Conservation (phyloP, 345 rosid genomes). For the Camelina sativa region DNA sequence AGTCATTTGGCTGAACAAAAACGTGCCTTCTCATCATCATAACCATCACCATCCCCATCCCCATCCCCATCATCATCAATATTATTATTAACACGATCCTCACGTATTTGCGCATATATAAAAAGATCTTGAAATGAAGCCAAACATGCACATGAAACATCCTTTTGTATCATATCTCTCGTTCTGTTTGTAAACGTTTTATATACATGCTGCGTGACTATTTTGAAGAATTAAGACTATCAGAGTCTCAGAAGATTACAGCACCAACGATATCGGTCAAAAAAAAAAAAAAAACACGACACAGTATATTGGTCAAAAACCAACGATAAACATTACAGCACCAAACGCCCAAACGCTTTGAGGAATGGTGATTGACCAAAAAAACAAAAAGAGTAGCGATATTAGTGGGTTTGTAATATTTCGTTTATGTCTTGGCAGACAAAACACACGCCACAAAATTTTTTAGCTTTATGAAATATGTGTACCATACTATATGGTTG, state of each 20-base stretch:
- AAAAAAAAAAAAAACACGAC: neutral
- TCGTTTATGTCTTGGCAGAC: conserved; percentile 3
- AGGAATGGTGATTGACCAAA: neutral
- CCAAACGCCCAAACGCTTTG: neutral
- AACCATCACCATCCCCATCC: conserved; percentile 18
- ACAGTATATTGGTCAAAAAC: neutral
- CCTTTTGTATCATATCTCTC: conserved; percentile 13
- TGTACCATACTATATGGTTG: neutral
- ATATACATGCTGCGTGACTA: neutral
- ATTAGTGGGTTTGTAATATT: neutral
- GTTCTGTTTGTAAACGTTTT: neutral
- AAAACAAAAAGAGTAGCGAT: neutral
- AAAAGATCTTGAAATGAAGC: conserved; percentile 35
- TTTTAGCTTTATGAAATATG: neutral
- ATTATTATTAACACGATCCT: conserved; percentile 11
- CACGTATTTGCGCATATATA: conserved; percentile 18
- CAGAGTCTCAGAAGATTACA: neutral
- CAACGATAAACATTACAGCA: neutral
- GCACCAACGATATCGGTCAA: no score
- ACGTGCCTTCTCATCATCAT: conserved; percentile 27
- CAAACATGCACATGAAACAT: conserved; percentile 1
- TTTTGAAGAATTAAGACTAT: neutral
- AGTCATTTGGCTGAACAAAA: neutral
- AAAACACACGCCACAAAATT: conserved; percentile 6
- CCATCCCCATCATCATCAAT: conserved; percentile 29